phyloP scores from a whole-genome alignment of 2,329 filamentous ascomycete species.

The Rhytidhysteron rufulum region DNA sequence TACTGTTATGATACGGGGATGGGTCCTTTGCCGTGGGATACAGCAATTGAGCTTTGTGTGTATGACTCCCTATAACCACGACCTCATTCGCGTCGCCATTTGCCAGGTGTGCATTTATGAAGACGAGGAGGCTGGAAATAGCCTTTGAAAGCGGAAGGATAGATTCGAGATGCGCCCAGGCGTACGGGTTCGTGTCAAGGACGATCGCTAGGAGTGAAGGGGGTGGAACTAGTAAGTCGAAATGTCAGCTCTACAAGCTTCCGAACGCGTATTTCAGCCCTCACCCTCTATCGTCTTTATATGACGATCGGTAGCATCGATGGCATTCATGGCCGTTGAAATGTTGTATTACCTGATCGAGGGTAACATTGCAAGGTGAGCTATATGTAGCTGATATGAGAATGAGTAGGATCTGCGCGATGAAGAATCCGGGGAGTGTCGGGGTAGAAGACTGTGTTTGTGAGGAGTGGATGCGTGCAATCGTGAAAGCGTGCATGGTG shows the following conservation, averaged over 20 bases:
- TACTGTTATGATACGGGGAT: constrained; percentile 10
- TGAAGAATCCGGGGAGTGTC: no score
- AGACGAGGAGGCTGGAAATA: constrained; percentile 86
- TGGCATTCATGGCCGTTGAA: constrained; percentile 60
- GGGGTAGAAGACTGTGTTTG: no score
- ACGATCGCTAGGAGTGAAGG: constrained; percentile 87
- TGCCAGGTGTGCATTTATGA: constrained; percentile 93
- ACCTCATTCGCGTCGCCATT: constrained; percentile 93
- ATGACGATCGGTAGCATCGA: constrained; percentile 51
- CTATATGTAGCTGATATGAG: constrained; percentile 2
- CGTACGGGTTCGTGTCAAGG: constrained; percentile 93
- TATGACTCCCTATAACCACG: constrained; percentile 85
- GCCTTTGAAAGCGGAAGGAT: constrained; percentile 78
- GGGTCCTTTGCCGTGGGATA: constrained; percentile 60
- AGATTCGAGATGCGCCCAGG: constrained; percentile 76
- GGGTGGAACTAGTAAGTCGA: constrained; percentile 44
- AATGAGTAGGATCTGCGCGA: not conserved
- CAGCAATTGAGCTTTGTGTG: constrained; percentile 81
- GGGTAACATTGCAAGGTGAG: constrained; percentile 18
- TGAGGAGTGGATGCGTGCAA: no score
- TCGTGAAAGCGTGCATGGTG: no score
- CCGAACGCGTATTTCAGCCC: not conserved
- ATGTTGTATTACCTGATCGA: not conserved
- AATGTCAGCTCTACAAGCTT: not conserved
- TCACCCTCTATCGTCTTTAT: constrained; percentile 17